A percentile compares a stretch with the other conserved stretches of the same genome.
These are phyloP conservation scores for Phyllostachys edulis DNA, from an alignment of 176 grass and related monocot species.

Conservation along the genomic window DNA sequence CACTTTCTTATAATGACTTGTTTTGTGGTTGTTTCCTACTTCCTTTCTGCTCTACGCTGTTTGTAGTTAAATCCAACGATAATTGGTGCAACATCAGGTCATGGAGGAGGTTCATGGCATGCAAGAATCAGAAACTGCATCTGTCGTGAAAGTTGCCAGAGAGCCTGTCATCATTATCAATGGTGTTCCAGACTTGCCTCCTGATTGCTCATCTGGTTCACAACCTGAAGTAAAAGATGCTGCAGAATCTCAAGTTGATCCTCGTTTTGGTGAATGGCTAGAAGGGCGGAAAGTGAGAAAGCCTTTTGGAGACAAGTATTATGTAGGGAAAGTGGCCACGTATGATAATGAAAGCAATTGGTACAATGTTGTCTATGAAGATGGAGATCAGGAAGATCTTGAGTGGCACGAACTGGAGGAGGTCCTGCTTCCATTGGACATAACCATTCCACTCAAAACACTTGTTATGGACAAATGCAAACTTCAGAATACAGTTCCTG, in stretches of 20 bases:
- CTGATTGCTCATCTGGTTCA: constrained; percentile 26
- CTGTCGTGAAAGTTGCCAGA: constrained; percentile 57
- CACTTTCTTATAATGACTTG: constrained; percentile 10
- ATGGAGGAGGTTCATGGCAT: constrained; percentile 46
- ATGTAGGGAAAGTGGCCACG: constrained; percentile 57
- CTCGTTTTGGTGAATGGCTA: constrained; percentile 75
- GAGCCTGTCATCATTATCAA: constrained; percentile 86
- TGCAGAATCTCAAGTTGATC: constrained; percentile 50
- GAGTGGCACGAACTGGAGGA: constrained; percentile 88
- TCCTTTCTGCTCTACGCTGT: constrained; percentile 18
- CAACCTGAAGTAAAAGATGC: constrained; percentile 24
- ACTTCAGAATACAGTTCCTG: constrained; percentile 30
- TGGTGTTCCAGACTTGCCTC: constrained; percentile 57
- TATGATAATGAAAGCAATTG: constrained; percentile 86
- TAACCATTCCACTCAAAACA: constrained; percentile 79
- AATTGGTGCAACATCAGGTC: constrained; percentile 24
- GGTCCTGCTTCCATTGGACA: constrained; percentile 69
- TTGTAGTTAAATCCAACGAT: constrained; percentile 12
- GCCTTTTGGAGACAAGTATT: constrained; percentile 65
- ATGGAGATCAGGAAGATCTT: constrained; percentile 92
- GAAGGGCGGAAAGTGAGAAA: constrained; percentile 81
- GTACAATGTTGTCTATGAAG: constrained; percentile 81
- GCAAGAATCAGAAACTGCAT: constrained; percentile 37
- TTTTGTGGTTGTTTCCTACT: constrained; percentile 16
- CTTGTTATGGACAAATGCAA: constrained; percentile 62